Evolutionary conservation across 805 yeast species (phyloP).

Genomic region (Saccharomycopsis sp.): DNA sequence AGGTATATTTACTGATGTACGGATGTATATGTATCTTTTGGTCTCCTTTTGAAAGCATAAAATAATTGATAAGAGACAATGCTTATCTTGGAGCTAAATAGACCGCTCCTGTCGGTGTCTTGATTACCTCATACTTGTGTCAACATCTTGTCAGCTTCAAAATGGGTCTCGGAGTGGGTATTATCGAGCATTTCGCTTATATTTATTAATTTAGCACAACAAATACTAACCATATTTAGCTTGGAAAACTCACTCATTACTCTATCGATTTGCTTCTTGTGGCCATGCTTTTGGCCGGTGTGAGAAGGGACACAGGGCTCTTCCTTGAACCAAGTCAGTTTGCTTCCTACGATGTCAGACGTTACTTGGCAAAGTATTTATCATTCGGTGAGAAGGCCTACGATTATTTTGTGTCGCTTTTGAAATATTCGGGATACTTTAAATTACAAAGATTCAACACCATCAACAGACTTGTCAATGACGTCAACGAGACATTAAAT

Average conservation of each 20-base stretch:
- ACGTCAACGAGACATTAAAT: constrained; percentile 28
- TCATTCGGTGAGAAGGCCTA: constrained; percentile 57
- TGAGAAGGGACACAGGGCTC: constrained; percentile 77
- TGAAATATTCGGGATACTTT: constrained; percentile 46
- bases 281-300: constrained; percentile 79
- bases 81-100: background rate
- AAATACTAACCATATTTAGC: constrained; percentile 28
- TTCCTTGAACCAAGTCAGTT: constrained; percentile 31
- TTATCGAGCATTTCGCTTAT: background rate
- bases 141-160: too few relatives aligned
- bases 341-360: constrained; percentile 32
- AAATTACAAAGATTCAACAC: constrained; percentile 33
- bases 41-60: background rate
- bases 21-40: background rate
- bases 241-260: constrained; percentile 64
- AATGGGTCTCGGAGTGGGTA: background rate
- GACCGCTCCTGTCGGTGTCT: too few relatives aligned
- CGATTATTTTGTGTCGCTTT: constrained; percentile 39
- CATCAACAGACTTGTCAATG: constrained; percentile 25
- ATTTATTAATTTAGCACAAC: background rate
- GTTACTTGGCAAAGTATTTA: constrained; percentile 47
- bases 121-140: too few relatives aligned
- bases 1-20: background rate
- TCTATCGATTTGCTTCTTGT: constrained; percentile 72
- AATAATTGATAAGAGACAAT: background rate